Percentiles rank a stretch among this genome's conserved stretches.
Conservation (phyloP, 345 rosid genomes). For the Corymbia maculata region DNA sequence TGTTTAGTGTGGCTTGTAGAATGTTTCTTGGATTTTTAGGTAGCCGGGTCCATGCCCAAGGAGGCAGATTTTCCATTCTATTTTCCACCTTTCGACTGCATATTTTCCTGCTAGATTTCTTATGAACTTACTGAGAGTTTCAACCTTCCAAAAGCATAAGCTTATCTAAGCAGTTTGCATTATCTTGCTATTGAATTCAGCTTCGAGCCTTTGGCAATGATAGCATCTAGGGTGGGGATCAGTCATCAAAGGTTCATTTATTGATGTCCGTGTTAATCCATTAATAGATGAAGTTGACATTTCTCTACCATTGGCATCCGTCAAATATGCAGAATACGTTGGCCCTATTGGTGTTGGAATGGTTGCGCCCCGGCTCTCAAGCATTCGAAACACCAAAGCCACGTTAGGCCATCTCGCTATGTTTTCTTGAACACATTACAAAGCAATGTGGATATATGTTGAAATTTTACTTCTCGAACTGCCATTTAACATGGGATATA, state of each 20-base stretch:
- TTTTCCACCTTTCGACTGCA: too few species aligned
- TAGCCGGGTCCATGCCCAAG: too few species aligned
- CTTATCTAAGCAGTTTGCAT: neutral
- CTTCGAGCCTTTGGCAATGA: neutral
- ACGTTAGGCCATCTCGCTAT: neutral
- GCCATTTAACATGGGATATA: neutral
- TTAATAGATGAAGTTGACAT: neutral
- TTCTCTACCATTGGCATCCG: neutral
- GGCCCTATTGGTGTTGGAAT: neutral
- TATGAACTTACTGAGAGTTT: too few species aligned
- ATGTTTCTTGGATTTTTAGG: too few species aligned
- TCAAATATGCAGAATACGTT: neutral
- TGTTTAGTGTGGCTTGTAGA: too few species aligned
- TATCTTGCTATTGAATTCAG: neutral
- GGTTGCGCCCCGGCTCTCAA: neutral
- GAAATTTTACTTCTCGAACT: neutral
- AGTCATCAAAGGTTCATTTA: neutral
- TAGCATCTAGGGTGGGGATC: neutral
- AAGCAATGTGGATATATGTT: neutral
- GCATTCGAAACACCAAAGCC: neutral
- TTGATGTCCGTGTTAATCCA: neutral
- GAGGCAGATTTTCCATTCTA: too few species aligned
- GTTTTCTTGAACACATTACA: neutral
- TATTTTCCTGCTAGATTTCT: too few species aligned
- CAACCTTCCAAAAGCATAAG: neutral